phyloP scores from a whole-genome alignment of 305 asterid genomes.

The Fraxinus xanthoxyloides region DNA sequence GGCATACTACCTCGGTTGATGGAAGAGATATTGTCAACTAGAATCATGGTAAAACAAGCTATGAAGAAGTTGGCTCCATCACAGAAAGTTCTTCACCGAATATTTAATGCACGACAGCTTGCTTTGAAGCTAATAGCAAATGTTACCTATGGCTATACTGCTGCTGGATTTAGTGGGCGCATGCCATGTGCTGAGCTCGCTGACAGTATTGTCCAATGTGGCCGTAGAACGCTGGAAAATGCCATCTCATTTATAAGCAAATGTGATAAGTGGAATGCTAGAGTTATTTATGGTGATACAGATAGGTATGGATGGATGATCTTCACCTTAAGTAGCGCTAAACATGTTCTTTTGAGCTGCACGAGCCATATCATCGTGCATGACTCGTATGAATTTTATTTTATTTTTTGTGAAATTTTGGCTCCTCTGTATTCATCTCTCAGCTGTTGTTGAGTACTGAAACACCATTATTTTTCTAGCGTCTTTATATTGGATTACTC shows the following conservation, averaged over 20 bases:
- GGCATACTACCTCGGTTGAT: slow-evolving; percentile 89
- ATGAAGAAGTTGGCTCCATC: slow-evolving; percentile 81
- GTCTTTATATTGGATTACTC: background rate
- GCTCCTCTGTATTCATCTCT: background rate
- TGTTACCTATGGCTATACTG: slow-evolving; percentile 97
- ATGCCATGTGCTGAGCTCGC: slow-evolving; percentile 99
- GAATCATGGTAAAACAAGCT: slow-evolving; percentile 96
- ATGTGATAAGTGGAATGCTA: slow-evolving; percentile 76
- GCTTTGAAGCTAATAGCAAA: slow-evolving; percentile 98
- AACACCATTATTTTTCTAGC: background rate
- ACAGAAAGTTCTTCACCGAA: slow-evolving; percentile 75
- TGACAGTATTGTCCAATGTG: slow-evolving; percentile 98
- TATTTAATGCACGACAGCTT: slow-evolving; percentile 91
- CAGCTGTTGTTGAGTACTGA: background rate
- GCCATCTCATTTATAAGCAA: slow-evolving; percentile 83
- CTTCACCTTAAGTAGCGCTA: background rate
- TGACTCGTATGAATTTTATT: background rate
- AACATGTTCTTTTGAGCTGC: slow-evolving; percentile 1
- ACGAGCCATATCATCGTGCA: slow-evolving; percentile 5
- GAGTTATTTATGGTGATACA: slow-evolving; percentile 92
- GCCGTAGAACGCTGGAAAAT: slow-evolving; percentile 86
- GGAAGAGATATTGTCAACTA: slow-evolving; percentile 89
- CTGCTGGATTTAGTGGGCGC: slow-evolving; percentile 99
- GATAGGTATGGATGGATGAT: slow-evolving; percentile 56
- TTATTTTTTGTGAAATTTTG: background rate